phyloP scores from a whole-genome alignment of 1,284 basidiomycete genomes.

The Puccinia polysora region DNA sequence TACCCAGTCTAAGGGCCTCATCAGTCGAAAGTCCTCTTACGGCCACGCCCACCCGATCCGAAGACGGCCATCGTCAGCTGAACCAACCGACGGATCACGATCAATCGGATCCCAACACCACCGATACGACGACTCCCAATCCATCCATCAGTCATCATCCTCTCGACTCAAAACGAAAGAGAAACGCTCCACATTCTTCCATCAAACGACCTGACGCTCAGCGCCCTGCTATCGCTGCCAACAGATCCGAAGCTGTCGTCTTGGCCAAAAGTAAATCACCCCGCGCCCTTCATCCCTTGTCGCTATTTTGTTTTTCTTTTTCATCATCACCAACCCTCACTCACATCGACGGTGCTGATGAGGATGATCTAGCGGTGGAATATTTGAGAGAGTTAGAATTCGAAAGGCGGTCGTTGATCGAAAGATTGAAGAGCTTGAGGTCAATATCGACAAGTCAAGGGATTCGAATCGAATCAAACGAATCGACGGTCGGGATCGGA shows the following conservation, averaged over 20 bases:
- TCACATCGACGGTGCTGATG: neutral
- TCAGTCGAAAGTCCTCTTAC: neutral
- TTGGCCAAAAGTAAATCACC: conserved; percentile 29
- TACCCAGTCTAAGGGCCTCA: neutral
- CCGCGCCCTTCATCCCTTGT: neutral
- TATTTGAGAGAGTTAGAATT: conserved; percentile 29
- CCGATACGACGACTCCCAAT: too few species aligned
- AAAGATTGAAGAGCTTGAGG: conserved; percentile 5
- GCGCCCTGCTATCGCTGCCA: neutral
- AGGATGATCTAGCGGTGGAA: conserved; percentile 18
- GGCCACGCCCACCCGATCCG: neutral
- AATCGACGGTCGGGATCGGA: neutral
- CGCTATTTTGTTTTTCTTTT: too few species aligned
- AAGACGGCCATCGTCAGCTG: neutral
- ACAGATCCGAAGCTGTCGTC: conserved; percentile 31
- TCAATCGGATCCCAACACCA: neutral
- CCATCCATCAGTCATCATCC: too few species aligned
- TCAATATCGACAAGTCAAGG: neutral
- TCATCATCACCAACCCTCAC: neutral
- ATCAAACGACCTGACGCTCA: neutral
- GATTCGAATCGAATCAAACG: neutral
- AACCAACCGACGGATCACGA: neutral
- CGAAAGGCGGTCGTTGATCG: conserved; percentile 5
- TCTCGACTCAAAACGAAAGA: conserved; percentile 7
- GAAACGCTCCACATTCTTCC: too few species aligned